phyloP scores from a whole-genome alignment of 2,329 filamentous ascomycete genomes.

The Trichophyton verrucosum region DNA sequence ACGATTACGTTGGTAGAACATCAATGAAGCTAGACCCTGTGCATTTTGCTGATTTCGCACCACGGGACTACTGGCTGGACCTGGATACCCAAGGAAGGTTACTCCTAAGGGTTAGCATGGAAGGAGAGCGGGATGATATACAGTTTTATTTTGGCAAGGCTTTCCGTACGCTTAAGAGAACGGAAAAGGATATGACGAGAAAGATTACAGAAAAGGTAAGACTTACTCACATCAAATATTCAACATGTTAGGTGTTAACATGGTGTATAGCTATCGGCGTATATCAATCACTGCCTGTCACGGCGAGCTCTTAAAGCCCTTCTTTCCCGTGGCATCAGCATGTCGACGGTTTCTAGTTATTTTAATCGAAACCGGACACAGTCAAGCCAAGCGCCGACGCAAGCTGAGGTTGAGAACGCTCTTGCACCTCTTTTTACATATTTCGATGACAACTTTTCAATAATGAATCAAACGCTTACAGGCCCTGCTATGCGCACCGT shows the following conservation, averaged over 20 bases:
- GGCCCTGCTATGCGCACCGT: constrained; percentile 95
- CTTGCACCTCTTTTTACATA: constrained; percentile 79
- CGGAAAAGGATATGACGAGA: constrained; percentile 93
- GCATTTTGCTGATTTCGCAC: constrained; percentile 91
- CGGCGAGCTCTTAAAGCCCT: constrained; percentile 64
- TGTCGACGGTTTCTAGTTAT: constrained; percentile 62
- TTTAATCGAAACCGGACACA: constrained; percentile 43
- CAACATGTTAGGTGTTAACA: background rate
- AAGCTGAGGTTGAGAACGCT: constrained; percentile 64
- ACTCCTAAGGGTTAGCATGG: constrained; percentile 89
- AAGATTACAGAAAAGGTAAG: constrained; percentile 93
- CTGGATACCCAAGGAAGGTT: constrained; percentile 88
- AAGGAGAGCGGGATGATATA: constrained; percentile 94
- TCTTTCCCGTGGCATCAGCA: constrained; percentile 57
- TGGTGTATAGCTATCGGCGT: constrained; percentile 59
- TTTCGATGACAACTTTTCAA: constrained; percentile 97
- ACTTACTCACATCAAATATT: background rate
- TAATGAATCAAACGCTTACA: constrained; percentile 95
- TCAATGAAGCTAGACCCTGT: constrained; percentile 95
- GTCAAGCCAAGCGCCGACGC: constrained; percentile 47
- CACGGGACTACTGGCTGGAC: constrained; percentile 94
- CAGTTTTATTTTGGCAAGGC: constrained; percentile 98
- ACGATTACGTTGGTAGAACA: constrained; percentile 94
- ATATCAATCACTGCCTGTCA: constrained; percentile 83
- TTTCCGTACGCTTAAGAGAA: constrained; percentile 87